Base-by-base conservation (phyloP, 2,329 filamentous ascomycete species). In the Aspergillus arachidicola region DNA sequence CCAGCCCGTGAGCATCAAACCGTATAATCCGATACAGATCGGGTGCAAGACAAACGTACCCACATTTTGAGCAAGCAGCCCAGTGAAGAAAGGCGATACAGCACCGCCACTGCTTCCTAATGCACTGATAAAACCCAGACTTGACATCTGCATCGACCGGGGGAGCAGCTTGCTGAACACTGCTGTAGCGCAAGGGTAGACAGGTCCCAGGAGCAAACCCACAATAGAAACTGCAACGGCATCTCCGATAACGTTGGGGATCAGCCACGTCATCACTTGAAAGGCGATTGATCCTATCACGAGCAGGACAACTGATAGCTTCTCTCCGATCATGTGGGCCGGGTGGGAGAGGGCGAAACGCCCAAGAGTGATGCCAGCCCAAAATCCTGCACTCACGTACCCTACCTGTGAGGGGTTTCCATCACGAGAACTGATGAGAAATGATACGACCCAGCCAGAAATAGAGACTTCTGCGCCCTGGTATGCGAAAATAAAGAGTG, bases 361-460 rank as follows among this genome's bases (percentile, higher is more conserved):
- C 1, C 91, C 91, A 1, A 92, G 73, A 0, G 91, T 93, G 71
- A 94, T 92, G 63, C 92, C 91, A 45, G 81, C 85, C 85, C 86
- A 88, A 73, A 88, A 88, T 6, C 85, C 85, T 1, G 91, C 84
- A 1, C 91, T 93, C 26, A 34, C 91, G 75, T 95, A 95, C 41
- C 93, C 92, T 21, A 95, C 91, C 4, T 84, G 82, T 0, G 85
- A 82, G 7, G 91, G 91, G 69, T 90, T 84, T 16, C 91, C 92
- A 61, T 87, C 81, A 43, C 92, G 88, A 66, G 88, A 86, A 57
- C 85, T 85, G 76, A 95, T 93, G 45, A 96, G 81, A 80, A 94
- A 96, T 2, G 90, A 93, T 65, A 94, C 93, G 56, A 94, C 89
- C 93, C 92, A 96, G 59, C 92, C 92, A 0, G 90, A 92, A 67